Evolutionary conservation across 768 basidiomycete species (phyloP).

Genomic region (Tephrocybe sp.): DNA sequence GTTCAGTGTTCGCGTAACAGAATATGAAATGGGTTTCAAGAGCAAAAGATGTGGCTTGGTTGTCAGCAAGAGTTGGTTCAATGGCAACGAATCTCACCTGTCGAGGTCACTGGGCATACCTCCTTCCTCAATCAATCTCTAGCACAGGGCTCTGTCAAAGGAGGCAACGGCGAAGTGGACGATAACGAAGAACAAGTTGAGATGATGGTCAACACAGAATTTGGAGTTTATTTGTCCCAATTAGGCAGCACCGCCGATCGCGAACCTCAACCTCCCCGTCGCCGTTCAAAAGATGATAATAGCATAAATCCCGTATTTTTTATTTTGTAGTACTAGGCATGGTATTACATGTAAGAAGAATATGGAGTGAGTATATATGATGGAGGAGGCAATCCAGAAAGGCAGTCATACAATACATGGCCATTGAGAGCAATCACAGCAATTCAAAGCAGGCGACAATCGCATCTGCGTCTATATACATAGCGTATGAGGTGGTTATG

Average conservation of each 20-base stretch:
- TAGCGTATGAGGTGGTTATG: neutral
- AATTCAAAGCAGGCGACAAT: neutral
- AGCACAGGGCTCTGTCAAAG: neutral
- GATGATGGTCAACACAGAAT: constrained; percentile 2
- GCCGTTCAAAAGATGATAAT: neutral
- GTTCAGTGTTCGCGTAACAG: neutral
- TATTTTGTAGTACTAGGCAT: constrained; percentile 15
- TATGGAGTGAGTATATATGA: neutral
- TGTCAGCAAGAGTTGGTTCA: neutral
- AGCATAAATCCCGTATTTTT: constrained; percentile 13
- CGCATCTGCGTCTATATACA: neutral
- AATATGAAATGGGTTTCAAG: constrained; percentile 1
- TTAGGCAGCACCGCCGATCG: constrained; percentile 11
- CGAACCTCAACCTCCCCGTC: neutral
- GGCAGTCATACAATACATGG: neutral
- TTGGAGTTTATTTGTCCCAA: constrained; percentile 8
- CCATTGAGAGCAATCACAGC: constrained; percentile 3
- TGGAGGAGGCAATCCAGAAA: neutral
- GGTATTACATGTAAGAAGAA: constrained; percentile 8
- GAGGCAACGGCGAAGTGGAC: neutral
- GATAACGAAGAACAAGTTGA: neutral
- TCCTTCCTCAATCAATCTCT: neutral
- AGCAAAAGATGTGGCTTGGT: neutral
- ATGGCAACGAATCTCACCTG: constrained; percentile 16
- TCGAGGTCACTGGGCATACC: constrained; percentile 25